Evolutionary conservation across 2,329 filamentous ascomycete genomes (phyloP).

Genomic region (Lasiodiplodia sp.): DNA sequence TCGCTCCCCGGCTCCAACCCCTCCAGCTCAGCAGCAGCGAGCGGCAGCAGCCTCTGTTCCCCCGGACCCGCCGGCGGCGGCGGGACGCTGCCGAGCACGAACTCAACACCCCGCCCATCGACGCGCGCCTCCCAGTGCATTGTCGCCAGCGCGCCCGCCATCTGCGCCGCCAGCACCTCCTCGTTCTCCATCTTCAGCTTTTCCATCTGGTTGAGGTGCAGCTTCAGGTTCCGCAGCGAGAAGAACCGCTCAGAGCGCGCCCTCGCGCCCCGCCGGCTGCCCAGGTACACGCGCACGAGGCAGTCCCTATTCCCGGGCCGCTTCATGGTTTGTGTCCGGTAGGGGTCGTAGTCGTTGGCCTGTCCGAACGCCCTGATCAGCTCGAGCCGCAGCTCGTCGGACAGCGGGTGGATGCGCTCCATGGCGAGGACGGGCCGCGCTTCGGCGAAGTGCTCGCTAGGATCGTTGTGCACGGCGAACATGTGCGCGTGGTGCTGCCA

Average conservation of each 20-base stretch:
- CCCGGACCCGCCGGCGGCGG: no score
- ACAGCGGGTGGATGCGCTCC: not conserved
- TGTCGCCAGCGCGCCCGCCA: constrained; percentile 60
- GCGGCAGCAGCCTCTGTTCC: not conserved
- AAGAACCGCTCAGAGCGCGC: constrained; percentile 42
- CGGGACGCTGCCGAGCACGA: constrained; percentile 54
- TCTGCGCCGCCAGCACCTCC: constrained; percentile 44
- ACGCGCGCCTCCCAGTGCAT: constrained; percentile 58
- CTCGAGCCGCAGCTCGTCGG: not conserved
- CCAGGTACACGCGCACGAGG: constrained; percentile 59
- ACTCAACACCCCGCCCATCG: constrained; percentile 64
- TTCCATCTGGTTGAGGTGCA: constrained; percentile 61
- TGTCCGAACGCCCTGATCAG: not conserved
- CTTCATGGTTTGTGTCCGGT: not conserved
- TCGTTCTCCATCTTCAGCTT: constrained; percentile 39
- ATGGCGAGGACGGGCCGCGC: not conserved
- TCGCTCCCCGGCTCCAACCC: not conserved
- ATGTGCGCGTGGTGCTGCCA: not conserved
- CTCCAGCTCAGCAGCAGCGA: not conserved
- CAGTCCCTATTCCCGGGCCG: constrained; percentile 49
- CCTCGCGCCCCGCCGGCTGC: constrained; percentile 37
- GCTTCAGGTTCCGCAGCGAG: constrained; percentile 58
- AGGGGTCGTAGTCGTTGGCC: no score
- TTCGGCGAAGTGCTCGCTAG: not conserved
- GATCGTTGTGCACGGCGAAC: not conserved